These are phyloP conservation scores for Tulasnella sp. DNA, from an alignment of 768 basidiomycete genomes.

Conservation along the genomic window DNA sequence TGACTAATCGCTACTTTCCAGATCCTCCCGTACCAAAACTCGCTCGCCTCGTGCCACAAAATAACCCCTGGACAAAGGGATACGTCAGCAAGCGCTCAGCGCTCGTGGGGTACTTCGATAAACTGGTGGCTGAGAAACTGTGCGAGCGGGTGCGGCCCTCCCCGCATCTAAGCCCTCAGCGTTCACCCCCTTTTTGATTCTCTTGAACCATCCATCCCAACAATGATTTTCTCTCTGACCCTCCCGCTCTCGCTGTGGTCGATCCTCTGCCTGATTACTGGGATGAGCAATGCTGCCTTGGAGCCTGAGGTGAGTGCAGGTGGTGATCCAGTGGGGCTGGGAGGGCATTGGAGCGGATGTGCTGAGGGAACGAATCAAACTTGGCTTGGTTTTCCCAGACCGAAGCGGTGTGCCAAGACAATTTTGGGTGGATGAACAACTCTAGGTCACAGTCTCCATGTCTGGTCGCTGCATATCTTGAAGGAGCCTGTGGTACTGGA, in stretches of 20 bases:
- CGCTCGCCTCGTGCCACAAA: too few species aligned
- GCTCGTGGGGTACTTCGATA: too few species aligned
- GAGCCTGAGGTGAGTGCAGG: not conserved
- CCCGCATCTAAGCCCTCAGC: too few species aligned
- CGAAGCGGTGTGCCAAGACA: not conserved
- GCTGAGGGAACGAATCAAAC: not conserved
- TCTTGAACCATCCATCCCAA: not conserved
- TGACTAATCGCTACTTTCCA: too few species aligned
- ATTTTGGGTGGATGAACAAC: slow-evolving; percentile 29
- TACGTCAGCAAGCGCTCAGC: too few species aligned
- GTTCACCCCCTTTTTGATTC: too few species aligned
- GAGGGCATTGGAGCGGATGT: not conserved
- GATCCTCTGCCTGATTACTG: not conserved
- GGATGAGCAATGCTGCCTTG: not conserved
- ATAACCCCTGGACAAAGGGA: too few species aligned
- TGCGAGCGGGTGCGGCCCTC: too few species aligned
- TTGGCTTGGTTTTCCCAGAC: not conserved
- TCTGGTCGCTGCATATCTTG: slow-evolving; percentile 15
- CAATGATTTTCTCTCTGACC: not conserved
- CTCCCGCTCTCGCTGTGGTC: not conserved
- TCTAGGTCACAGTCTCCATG: slow-evolving; percentile 6
- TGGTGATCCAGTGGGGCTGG: not conserved
- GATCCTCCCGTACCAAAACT: too few species aligned
- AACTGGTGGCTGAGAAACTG: too few species aligned
- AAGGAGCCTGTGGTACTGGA: slow-evolving; percentile 26